Evolutionary conservation across 148 eudicot species (phyloP).

Genomic region (Camellia lanceoleosa): DNA sequence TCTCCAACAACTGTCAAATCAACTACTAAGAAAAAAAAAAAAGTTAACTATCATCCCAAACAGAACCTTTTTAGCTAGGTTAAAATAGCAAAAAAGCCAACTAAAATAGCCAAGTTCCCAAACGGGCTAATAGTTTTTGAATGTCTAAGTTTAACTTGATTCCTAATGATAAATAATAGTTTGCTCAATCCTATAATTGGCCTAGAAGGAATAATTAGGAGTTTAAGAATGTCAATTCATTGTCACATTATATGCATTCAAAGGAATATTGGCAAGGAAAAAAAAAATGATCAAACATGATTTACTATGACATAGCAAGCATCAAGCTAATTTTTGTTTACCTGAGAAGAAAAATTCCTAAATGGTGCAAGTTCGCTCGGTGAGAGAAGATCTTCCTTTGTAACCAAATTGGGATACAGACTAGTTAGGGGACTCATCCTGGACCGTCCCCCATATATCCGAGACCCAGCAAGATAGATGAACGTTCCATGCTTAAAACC

Average conservation of each 20-base stretch:
- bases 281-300: background rate
- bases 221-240: background rate
- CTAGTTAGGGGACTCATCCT: conserved; percentile 64
- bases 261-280: background rate
- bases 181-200: too few relatives aligned
- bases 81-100: too few relatives aligned
- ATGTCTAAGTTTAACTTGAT: too few relatives aligned
- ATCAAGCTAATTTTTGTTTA: conserved; percentile 22
- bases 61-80: too few relatives aligned
- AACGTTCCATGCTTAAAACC: conserved; percentile 57
- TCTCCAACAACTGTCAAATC: too few relatives aligned
- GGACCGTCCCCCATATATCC: conserved; percentile 65
- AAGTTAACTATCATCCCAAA: too few relatives aligned
- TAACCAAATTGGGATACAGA: conserved; percentile 77
- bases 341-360: conserved; percentile 83
- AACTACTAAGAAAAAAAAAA: too few relatives aligned
- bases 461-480: conserved; percentile 87
- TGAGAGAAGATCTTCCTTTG: conserved; percentile 81
- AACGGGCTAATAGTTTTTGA: too few relatives aligned
- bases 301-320: background rate
- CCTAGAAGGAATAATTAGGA: too few relatives aligned
- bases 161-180: too few relatives aligned
- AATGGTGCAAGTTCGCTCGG: conserved; percentile 73
- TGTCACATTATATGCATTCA: background rate
- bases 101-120: too few relatives aligned